Percentiles rank a stretch among this genome's conserved stretches.
Evolutionary conservation across 108 stramenopile species (phyloP).

Genomic region (Thalassiosira profunda): DNA sequence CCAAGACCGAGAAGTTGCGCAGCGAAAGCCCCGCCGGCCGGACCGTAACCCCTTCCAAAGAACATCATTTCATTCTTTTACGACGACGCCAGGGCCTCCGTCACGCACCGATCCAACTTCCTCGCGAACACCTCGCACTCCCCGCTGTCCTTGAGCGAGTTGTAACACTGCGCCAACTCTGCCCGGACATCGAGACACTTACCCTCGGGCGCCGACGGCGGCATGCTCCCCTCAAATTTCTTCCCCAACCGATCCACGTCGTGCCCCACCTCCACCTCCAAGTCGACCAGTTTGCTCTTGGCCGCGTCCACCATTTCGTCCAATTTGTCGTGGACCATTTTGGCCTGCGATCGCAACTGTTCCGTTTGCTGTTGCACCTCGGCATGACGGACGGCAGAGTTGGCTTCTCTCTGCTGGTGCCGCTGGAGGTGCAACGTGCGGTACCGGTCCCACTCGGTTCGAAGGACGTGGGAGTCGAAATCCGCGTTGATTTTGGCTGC

Average conservation of each 20-base stretch:
- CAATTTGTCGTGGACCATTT: constrained; percentile 21
- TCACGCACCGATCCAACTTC: constrained; percentile 44
- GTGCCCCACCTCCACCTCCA: constrained; percentile 18
- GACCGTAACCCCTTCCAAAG: too few species aligned
- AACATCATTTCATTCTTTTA: not conserved
- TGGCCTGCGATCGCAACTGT: constrained; percentile 16
- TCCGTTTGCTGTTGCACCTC: constrained; percentile 28
- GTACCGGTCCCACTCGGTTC: constrained; percentile 41
- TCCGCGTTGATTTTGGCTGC: constrained; percentile 39
- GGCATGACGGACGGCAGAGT: not conserved
- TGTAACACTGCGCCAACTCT: constrained; percentile 33
- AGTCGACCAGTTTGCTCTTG: constrained; percentile 20
- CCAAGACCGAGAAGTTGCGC: too few species aligned
- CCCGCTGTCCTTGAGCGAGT: constrained; percentile 26
- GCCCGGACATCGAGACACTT: constrained; percentile 35
- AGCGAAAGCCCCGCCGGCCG: too few species aligned
- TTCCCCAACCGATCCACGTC: constrained; percentile 32
- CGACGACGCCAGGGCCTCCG: constrained; percentile 11
- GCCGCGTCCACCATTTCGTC: constrained; percentile 25
- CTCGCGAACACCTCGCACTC: constrained; percentile 45
- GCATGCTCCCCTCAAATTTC: constrained; percentile 22
- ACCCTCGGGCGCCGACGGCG: not conserved
- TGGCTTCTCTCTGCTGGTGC: constrained; percentile 21
- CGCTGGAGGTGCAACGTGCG: constrained; percentile 18
- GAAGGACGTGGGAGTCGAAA: constrained; percentile 37